Percentiles rank a stretch among this genome's conserved stretches.
These are phyloP conservation scores for Lumnitzera littorea DNA, from an alignment of 345 rosid genomes.

Conservation along the genomic window DNA sequence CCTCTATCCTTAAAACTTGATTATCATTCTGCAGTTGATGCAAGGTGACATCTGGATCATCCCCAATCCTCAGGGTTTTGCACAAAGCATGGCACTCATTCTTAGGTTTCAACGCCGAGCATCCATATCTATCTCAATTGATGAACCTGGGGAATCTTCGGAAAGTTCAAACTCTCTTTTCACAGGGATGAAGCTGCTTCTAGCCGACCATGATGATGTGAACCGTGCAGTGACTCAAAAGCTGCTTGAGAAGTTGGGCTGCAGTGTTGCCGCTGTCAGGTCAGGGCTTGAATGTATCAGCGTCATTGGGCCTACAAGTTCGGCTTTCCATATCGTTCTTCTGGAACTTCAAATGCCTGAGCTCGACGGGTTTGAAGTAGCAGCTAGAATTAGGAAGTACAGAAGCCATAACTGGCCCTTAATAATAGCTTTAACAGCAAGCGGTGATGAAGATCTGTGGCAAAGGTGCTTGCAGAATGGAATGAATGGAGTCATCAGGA, in stretches of 20 bases:
- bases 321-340: constrained; percentile 51
- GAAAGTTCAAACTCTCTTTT: constrained; percentile 46
- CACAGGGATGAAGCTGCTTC: constrained; percentile 56
- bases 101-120: constrained; percentile 54
- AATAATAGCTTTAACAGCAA: constrained; percentile 56
- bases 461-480: constrained; percentile 57
- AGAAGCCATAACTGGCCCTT: constrained; percentile 56
- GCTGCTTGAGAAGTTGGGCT: constrained; percentile 80
- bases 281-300: constrained; percentile 71
- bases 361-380: constrained; percentile 83
- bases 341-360: constrained; percentile 82
- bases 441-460: constrained; percentile 49
- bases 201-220: constrained; percentile 63
- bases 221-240: constrained; percentile 73
- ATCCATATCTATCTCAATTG: constrained; percentile 32
- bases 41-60: constrained; percentile 73
- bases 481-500: constrained; percentile 68
- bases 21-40: constrained; percentile 47
- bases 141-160: constrained; percentile 37
- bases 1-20: neutral
- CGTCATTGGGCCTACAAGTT: constrained; percentile 35
- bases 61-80: constrained; percentile 42
- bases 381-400: constrained; percentile 54
- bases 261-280: constrained; percentile 48
- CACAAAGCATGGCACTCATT: constrained; percentile 58